Conservation (phyloP, 257 asterid species). For the Voacanga thouarsii region DNA sequence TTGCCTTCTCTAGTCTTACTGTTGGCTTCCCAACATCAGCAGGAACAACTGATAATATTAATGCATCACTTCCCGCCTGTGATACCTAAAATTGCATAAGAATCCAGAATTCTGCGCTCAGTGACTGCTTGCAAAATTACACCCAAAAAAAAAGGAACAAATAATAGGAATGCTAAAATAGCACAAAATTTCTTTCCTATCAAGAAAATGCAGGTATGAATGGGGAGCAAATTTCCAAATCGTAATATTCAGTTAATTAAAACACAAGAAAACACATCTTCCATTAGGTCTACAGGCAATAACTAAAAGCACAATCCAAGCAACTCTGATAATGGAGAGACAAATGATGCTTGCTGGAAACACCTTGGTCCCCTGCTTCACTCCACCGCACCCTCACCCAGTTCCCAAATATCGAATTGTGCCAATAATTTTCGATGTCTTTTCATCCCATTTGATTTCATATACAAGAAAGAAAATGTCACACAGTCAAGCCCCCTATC, state of each 20-base stretch:
- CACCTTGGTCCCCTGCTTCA: background rate
- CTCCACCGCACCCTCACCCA: background rate
- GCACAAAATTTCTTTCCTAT: background rate
- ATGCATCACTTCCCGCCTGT: slow-evolving; percentile 58
- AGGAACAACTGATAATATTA: slow-evolving; percentile 77
- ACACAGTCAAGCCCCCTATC: background rate
- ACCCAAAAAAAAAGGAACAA: background rate
- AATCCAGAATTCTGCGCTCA: slow-evolving; percentile 8
- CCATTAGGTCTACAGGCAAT: background rate
- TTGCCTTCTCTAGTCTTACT: slow-evolving; percentile 65
- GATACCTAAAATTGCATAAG: slow-evolving; percentile 39
- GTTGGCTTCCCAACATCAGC: slow-evolving; percentile 83
- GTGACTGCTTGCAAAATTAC: background rate
- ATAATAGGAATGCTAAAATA: background rate
- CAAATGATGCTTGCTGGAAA: slow-evolving; percentile 1
- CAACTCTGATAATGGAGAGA: background rate
- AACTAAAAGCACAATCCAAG: background rate
- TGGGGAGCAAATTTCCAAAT: background rate
- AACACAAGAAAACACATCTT: background rate
- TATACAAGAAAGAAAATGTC: background rate
- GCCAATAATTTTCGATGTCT: background rate
- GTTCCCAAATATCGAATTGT: background rate
- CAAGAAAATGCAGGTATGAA: slow-evolving; percentile 16
- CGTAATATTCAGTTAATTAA: background rate
- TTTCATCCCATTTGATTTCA: background rate